Evolutionary conservation across 108 stramenopile species (phyloP), one percentile per base, ranked within the genome.

Genomic region (Chaetoceros tenuissimus): DNA sequence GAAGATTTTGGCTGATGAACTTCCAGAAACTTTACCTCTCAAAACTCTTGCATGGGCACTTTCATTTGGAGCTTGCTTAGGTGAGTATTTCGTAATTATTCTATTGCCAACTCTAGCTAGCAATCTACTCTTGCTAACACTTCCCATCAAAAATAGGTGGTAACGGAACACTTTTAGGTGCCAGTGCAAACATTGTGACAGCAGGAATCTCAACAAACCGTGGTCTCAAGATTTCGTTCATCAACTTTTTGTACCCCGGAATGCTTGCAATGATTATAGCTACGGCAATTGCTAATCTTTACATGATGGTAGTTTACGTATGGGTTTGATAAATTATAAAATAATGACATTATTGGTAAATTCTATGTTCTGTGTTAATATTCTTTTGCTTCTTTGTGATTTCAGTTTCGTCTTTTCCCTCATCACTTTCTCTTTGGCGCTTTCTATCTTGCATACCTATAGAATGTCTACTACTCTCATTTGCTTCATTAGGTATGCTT

Each of bases 101-200:
- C n/a, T 53, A 45, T n/a, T n/a, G n/a, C n/a, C n/a, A n/a, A n/a
- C n/a, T n/a, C n/a, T n/a, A n/a, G n/a, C n/a, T n/a, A n/a, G n/a
- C n/a, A n/a, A n/a, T n/a, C n/a, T n/a, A n/a, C n/a, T n/a, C n/a
- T n/a, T n/a, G n/a, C n/a, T n/a, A n/a, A n/a, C n/a, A n/a, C n/a
- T n/a, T n/a, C n/a, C n/a, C n/a, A n/a, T n/a, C n/a, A n/a, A n/a
- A n/a, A n/a, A n/a, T n/a, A n/a, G n/a, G 77, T 23, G 82, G 82
- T 49, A 83, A 83, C 47, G 72, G 74, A 49, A 83, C 82, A n/a
- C 56, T 83, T 19, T 44, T 83, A 17, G 82, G 82, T 21, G 82
- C 82, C 1, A 57, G 53, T 28, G 78, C 82, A 16, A 83, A 83
- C 57, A 70, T 83, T 49, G 78, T 83, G 0, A 83, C 82, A 1